A percentile compares a stretch with the other conserved stretches of the same genome.
Evolutionary conservation across 306 rosid genomes (phyloP).

Genomic region (Dalbergia cultrata): DNA sequence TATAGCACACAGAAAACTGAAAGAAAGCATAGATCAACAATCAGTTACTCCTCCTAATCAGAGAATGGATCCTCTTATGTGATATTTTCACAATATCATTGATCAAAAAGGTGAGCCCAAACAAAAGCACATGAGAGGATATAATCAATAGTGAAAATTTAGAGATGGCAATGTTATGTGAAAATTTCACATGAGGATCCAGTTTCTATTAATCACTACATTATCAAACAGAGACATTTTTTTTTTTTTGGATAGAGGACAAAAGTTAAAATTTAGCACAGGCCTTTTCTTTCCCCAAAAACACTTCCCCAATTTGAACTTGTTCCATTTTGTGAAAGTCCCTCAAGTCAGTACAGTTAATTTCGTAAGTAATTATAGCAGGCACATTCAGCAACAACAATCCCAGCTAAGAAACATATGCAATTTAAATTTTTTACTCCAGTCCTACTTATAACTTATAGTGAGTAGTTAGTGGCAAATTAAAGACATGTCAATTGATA

Average conservation of each 20-base stretch:
- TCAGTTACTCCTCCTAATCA: neutral
- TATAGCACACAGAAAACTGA: slow-evolving; percentile 25
- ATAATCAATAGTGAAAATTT: too few relatives aligned
- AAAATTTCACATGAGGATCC: too few relatives aligned
- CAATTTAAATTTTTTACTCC: neutral
- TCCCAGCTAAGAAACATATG: slow-evolving; percentile 26
- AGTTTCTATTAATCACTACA: too few relatives aligned
- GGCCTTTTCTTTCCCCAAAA: neutral
- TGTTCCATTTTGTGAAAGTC: slow-evolving; percentile 7
- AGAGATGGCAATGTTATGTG: too few relatives aligned
- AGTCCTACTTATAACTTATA: slow-evolving; percentile 20
- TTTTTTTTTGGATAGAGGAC: too few relatives aligned
- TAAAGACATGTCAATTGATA: slow-evolving; percentile 26
- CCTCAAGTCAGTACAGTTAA: slow-evolving; percentile 30
- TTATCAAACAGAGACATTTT: too few relatives aligned
- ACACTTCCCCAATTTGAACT: slow-evolving; percentile 4
- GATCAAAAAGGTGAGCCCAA: too few relatives aligned
- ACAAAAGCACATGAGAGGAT: too few relatives aligned
- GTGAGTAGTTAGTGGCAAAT: neutral
- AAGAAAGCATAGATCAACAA: slow-evolving; percentile 30
- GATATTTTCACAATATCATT: too few relatives aligned
- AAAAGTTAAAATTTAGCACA: neutral
- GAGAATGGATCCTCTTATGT: too few relatives aligned
- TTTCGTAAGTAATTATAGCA: slow-evolving; percentile 29
- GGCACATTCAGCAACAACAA: slow-evolving; percentile 9